phyloP scores from a whole-genome alignment of 768 basidiomycete genomes.

The Boletus tomentosulus region DNA sequence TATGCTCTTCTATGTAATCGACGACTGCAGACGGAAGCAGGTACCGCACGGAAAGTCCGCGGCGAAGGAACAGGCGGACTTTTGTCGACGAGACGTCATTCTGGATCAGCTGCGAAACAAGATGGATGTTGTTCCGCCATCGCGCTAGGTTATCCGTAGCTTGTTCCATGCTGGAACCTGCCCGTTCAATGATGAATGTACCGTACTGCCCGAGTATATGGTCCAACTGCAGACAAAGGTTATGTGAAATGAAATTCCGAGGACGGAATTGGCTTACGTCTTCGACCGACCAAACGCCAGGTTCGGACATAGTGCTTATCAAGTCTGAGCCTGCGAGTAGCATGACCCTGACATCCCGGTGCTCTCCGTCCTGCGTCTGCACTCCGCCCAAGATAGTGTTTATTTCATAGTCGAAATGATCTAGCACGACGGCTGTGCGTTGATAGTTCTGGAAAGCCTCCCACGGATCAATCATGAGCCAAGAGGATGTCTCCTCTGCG shows the following conservation, averaged over 20 bases:
- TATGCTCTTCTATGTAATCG: constrained; percentile 88
- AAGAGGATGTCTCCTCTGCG: constrained; percentile 83
- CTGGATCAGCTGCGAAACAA: constrained; percentile 92
- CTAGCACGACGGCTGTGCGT: constrained; percentile 93
- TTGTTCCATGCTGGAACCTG: constrained; percentile 88
- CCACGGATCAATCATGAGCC: constrained; percentile 98
- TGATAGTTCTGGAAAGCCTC: constrained; percentile 94
- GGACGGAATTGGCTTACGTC: constrained; percentile 61
- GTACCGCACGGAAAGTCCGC: constrained; percentile 83
- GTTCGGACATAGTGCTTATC: constrained; percentile 97
- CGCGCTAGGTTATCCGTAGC: constrained; percentile 70
- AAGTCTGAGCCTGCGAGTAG: constrained; percentile 97
- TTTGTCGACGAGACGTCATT: constrained; percentile 98
- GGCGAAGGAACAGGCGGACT: constrained; percentile 73
- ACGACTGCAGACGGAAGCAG: constrained; percentile 88
- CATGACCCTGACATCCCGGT: constrained; percentile 78
- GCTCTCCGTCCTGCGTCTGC: constrained; percentile 66
- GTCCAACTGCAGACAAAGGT: constrained; percentile 60
- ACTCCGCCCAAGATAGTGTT: constrained; percentile 84
- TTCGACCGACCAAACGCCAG: constrained; percentile 92
- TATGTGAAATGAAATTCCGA: constrained; percentile 8
- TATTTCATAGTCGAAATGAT: constrained; percentile 95
- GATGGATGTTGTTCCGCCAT: constrained; percentile 81
- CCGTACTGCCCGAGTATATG: constrained; percentile 96
- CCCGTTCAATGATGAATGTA: constrained; percentile 90